Evolutionary conservation across 2,329 filamentous ascomycete genomes (phyloP), one percentile per base, ranked within the genome.

Genomic region (Claviceps spartinae): DNA sequence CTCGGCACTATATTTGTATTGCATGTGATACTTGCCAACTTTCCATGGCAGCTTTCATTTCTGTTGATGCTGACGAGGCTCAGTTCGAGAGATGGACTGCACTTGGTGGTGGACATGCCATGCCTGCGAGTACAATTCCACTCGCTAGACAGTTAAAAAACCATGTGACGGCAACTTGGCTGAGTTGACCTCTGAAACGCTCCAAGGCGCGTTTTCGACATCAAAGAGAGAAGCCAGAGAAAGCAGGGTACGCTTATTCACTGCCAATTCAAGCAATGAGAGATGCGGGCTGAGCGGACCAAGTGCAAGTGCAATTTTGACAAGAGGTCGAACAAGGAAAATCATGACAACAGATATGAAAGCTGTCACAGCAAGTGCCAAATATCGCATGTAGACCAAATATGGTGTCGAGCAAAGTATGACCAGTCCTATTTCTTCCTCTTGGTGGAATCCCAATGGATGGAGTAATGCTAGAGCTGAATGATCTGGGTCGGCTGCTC

Each of bases 71-170:
- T 45, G 51, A 56, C 49, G 53, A 49, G 53, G 50, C 45, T 50
- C 49, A 55, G 54, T 54, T 37, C 54, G 43, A 46, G 51, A 43
- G 47, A 47, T 45, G 36, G 45, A 37, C 48, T 37, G 49, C 52
- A 50, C 38, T 46, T 48, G 26, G 52, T 34, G 9, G 30, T 34
- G 9, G 30, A 34, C 30, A 34, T 34, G 30, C 60, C 63, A 59
- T 63, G 64, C 62, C 63, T 63, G 52, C 54, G 49, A 42, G 44
- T 53, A 54, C 36, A 26, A 38, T 46, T 34, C 24, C 42, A 26
- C 24, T 26, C 11, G 14, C 22, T 44, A 20, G 20, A 44, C 42
- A 44, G 5, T 44, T 44, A 5, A 24, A n/a, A 41, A 36, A 7
- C 14, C 37, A 40, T 44, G 11, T 24, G 16, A 22, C 16, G 7